A percentile compares a stretch with the other conserved stretches of the same genome.
Conservation (phyloP, 108 stramenopile species). For the Epithemia pelagica region DNA sequence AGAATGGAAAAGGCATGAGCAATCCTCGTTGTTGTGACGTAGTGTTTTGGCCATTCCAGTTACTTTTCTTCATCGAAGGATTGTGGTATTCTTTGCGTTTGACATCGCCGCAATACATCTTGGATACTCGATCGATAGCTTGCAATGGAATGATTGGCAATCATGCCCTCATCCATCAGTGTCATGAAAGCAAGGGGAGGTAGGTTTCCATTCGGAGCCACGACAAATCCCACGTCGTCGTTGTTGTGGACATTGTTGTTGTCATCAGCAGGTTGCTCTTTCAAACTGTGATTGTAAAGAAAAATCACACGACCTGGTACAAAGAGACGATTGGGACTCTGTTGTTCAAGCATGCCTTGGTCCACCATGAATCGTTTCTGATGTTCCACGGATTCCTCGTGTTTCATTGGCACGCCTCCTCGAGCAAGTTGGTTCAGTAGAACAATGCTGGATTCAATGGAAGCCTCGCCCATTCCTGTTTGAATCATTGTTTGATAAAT, state of each 20-base stretch:
- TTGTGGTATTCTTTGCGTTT: too few relatives aligned
- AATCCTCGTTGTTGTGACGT: too few relatives aligned
- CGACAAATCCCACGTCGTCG: neutral
- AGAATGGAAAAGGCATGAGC: too few relatives aligned
- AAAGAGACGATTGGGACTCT: conserved; percentile 35
- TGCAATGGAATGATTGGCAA: neutral
- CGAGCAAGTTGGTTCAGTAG: neutral
- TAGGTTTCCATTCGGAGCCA: neutral
- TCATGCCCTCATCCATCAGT: neutral
- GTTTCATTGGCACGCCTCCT: neutral
- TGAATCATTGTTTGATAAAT: conserved; percentile 13
- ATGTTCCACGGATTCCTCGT: neutral
- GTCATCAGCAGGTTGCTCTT: conserved; percentile 1
- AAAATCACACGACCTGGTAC: conserved; percentile 26
- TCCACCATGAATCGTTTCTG: neutral
- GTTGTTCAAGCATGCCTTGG: too few relatives aligned
- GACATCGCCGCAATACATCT: too few relatives aligned
- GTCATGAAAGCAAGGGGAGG: neutral
- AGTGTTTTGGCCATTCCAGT: too few relatives aligned
- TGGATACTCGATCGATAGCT: neutral
- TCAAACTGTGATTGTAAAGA: conserved; percentile 27
- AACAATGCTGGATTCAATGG: neutral
- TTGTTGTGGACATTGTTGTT: neutral
- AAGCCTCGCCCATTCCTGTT: neutral
- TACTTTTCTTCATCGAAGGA: too few relatives aligned